Percentiles rank a stretch among this genome's conserved stretches.
Conservation (phyloP, 345 rosid genomes). For the Eucalyptus grandis region DNA sequence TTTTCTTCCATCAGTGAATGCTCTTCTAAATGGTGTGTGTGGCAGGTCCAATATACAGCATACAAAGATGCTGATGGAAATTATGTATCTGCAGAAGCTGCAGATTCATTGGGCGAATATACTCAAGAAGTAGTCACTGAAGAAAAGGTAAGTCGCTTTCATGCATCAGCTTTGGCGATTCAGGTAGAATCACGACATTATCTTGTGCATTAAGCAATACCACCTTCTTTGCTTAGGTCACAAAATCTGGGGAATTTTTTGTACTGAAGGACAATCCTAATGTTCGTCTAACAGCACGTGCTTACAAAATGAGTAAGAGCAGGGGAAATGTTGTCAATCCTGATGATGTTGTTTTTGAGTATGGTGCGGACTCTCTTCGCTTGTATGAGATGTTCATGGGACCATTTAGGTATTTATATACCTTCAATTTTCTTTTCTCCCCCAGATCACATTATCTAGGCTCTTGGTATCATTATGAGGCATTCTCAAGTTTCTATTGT, state of each 20-base stretch:
- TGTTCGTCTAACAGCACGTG: slow-evolving; percentile 57
- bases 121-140: slow-evolving; percentile 52
- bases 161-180: neutral
- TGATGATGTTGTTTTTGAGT: slow-evolving; percentile 74
- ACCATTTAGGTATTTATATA: slow-evolving; percentile 72
- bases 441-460: neutral
- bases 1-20: neutral
- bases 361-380: slow-evolving; percentile 95
- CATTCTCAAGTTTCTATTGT: neutral
- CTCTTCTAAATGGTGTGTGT: slow-evolving; percentile 6
- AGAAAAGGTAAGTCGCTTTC: slow-evolving; percentile 42
- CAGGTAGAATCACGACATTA: neutral
- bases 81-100: slow-evolving; percentile 54
- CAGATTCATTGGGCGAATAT: slow-evolving; percentile 25
- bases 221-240: slow-evolving; percentile 22
- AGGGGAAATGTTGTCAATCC: slow-evolving; percentile 97
- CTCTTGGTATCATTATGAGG: too few species aligned
- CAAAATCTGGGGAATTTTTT: slow-evolving; percentile 67
- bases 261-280: slow-evolving; percentile 53
- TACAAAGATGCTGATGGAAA: slow-evolving; percentile 61
- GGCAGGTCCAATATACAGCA: slow-evolving; percentile 82
- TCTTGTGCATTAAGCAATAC: neutral
- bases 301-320: slow-evolving; percentile 97
- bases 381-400: slow-evolving; percentile 99
- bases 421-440: neutral